phyloP scores from a whole-genome alignment of 768 basidiomycete genomes.

The Favolaschia claudopus region DNA sequence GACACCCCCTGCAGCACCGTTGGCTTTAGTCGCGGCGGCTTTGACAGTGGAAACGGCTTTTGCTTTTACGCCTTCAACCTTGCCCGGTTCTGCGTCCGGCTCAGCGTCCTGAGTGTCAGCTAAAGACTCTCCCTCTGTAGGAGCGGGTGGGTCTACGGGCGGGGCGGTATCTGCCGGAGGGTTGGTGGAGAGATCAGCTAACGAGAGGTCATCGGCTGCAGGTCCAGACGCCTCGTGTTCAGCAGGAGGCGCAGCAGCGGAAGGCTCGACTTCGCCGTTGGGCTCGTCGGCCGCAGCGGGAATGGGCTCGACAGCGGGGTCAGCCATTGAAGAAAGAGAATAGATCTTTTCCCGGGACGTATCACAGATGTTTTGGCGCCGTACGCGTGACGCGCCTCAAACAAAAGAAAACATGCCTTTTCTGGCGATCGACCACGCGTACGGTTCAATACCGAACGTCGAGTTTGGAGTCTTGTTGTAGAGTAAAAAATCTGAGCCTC shows the following conservation, averaged over 20 bases:
- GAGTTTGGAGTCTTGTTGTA: too few relatives aligned
- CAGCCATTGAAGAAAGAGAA: constrained; percentile 18
- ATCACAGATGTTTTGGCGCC: neutral
- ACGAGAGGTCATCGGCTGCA: constrained; percentile 29
- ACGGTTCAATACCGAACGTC: too few relatives aligned
- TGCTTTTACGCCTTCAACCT: constrained; percentile 42
- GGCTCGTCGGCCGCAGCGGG: constrained; percentile 24
- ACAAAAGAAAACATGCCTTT: too few relatives aligned
- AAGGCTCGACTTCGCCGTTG: constrained; percentile 9
- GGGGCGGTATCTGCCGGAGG: constrained; percentile 23
- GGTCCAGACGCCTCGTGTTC: constrained; percentile 35
- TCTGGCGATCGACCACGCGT: too few relatives aligned
- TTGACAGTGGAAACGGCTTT: constrained; percentile 49
- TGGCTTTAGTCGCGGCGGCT: constrained; percentile 51
- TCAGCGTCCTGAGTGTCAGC: constrained; percentile 23
- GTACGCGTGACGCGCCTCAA: too few relatives aligned
- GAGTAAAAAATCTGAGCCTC: too few relatives aligned
- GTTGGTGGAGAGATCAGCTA: constrained; percentile 23
- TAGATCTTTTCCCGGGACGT: neutral
- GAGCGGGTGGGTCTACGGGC: neutral
- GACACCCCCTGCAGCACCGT: constrained; percentile 58
- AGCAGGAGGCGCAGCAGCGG: constrained; percentile 35
- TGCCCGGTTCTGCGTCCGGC: constrained; percentile 24
- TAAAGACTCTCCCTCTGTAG: constrained; percentile 8
- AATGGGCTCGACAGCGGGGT: constrained; percentile 24